Evolutionary conservation across 2,329 filamentous ascomycete species (phyloP).

Genomic region (Pestalotiopsis sp.): DNA sequence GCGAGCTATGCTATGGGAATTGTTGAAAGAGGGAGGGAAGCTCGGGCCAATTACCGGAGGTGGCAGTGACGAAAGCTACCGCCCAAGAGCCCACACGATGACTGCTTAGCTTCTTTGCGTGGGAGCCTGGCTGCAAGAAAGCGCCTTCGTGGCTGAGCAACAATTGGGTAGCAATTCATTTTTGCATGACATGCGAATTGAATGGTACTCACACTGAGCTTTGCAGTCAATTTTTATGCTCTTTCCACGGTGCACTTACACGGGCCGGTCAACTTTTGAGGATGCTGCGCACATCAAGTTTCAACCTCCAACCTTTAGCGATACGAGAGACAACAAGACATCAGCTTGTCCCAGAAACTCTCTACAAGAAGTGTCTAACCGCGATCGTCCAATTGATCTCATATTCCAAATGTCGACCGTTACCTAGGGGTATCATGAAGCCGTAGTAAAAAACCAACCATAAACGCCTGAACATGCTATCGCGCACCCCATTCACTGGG

Average conservation of each 20-base stretch:
- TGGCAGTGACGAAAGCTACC: constrained; percentile 7
- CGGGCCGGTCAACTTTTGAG: not conserved
- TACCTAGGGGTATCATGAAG: not conserved
- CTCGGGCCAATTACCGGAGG: constrained; percentile 8
- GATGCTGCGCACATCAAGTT: not conserved
- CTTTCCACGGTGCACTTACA: not conserved
- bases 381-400: not conserved
- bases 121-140: not conserved
- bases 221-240: not conserved
- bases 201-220: not conserved
- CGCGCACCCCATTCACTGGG: not conserved
- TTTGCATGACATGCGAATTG: no score
- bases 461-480: not conserved
- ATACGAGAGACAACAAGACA: not conserved
- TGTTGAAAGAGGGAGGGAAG: constrained; percentile 10
- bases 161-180: not conserved
- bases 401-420: not conserved
- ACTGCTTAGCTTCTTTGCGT: not conserved
- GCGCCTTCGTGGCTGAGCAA: not conserved
- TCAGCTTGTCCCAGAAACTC: not conserved
- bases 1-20: constrained; percentile 5
- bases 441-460: not conserved
- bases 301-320: not conserved
- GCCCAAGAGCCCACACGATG: not conserved
- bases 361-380: not conserved